Evolutionary conservation across 306 rosid species (phyloP), one percentile per base, ranked within the genome.

Genomic region (Dryas drummondii): DNA sequence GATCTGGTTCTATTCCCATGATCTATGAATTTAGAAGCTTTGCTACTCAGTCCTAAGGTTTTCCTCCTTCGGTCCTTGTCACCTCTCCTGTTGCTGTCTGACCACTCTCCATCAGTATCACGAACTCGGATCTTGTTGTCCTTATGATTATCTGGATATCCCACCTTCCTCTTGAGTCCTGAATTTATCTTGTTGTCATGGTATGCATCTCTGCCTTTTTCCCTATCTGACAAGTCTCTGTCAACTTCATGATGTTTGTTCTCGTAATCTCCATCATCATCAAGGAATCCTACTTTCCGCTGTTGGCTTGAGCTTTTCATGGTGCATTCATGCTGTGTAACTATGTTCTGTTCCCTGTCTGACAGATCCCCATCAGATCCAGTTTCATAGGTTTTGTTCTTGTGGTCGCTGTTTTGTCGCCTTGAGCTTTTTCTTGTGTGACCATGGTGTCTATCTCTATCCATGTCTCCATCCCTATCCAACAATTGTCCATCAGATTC

Each of bases 401-500:
- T 69, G 40, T 57, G 66, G 62, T 48, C 86, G 68, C 76, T 50
- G 70, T 66, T 75, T 62, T 9, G 76, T 59, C 32, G 49, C 66
- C 72, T 77, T 15, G 88, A 73, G 71, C 74, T 66, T 81, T 63
- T 75, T 81, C 84, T 46, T 26, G 55, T 16, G 32, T 16, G 66
- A 48, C 62, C 69, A 65, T 53, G 82, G 68, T 58, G 67, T 40
- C 49, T 60, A 49, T 77, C 85, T 64, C 76, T 73, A 19, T 19
- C 76, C 6, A 32, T 48, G 76, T 76, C 68, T 78, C 60, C 73
- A 73, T 74, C 85, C 56, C 72, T 73, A 19, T 87, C 88, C 68
- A 65, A 63, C 79, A 69, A 67, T 74, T 89, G 90, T 83, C 53
- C 78, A 68, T 79, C 86, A 61, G 84, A 68, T 76, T 84, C 91